Evolutionary conservation across 495 filamentous ascomycete genomes (phyloP).

Genomic region (Pyronema domesticum): DNA sequence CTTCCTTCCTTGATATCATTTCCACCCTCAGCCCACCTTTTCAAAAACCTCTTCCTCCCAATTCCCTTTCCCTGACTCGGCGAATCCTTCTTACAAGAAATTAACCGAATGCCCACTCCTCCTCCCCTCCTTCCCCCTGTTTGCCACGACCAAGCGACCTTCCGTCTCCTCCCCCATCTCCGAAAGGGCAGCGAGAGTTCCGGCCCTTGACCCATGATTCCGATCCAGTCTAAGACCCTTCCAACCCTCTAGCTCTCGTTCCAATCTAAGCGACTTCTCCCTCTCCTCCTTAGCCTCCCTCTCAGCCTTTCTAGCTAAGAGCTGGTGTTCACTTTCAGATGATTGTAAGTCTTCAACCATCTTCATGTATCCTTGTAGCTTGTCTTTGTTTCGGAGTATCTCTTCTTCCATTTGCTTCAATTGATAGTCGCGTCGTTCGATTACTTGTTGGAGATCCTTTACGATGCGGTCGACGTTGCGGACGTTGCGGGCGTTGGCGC

Average conservation of each 20-base stretch:
- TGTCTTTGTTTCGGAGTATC: constrained; percentile 64
- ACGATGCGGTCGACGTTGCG: constrained; percentile 92
- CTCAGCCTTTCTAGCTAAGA: constrained; percentile 66
- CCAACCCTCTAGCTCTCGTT: constrained; percentile 76
- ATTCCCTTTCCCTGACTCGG: too few species aligned
- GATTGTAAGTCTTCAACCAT: constrained; percentile 89
- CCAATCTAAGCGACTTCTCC: constrained; percentile 64
- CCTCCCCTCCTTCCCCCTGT: constrained; percentile 5
- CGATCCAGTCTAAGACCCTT: constrained; percentile 54
- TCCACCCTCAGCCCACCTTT: too few species aligned
- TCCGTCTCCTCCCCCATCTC: constrained; percentile 16
- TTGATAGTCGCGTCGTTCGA: constrained; percentile 79
- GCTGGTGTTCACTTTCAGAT: constrained; percentile 59
- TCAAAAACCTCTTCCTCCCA: too few species aligned
- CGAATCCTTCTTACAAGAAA: constrained; percentile 10
- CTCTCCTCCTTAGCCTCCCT: constrained; percentile 77
- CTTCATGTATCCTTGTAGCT: constrained; percentile 67
- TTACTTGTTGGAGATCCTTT: constrained; percentile 79
- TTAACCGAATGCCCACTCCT: constrained; percentile 23
- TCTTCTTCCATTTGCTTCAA: constrained; percentile 65
- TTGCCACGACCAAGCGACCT: background rate
- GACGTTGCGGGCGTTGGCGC: constrained; percentile 62
- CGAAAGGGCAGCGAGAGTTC: constrained; percentile 18
- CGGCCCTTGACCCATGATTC: constrained; percentile 15
- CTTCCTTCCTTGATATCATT: too few species aligned